Evolutionary conservation across 2,329 filamentous ascomycete species (phyloP), one percentile per base, ranked within the genome.

Genomic region (Pseudomassariella vexata): DNA sequence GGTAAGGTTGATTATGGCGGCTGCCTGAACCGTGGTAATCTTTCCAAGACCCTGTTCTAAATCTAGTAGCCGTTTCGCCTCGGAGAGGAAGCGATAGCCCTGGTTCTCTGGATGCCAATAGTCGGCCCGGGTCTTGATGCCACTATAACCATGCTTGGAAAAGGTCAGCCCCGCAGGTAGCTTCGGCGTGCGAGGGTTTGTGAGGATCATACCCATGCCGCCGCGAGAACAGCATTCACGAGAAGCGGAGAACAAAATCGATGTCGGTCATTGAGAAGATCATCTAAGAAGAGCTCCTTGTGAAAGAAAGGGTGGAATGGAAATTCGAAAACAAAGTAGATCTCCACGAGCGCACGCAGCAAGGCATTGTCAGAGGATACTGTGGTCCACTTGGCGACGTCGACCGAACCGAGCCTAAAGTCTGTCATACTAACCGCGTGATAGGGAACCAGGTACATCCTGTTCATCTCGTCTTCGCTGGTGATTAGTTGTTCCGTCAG

Each of bases 31-130:
- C 1, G 56, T 62, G 0, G 59, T 59, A 6, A 55, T 38, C 10
- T 37, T 38, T n/a, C 42, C 38, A 2, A 23, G 32, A 5, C 27
- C 28, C 19, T 47, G 37, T 28, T 62, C 54, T 0, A 60, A 32
- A 12, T 64, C 57, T 55, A 60, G 60, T 3, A 64, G 36, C 3
- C 59, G 51, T 19, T 53, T 57, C 0, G 59, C 58, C 40, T 65
- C 61, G 0, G 57, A 54, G 4, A 57, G 34, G 14, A 65, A 64
- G 3, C 50, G 48, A 18, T 62, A 63, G 0, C 37, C 26, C 1
- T 61, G 40, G 2, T 44, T 61, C 1, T 47, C 19, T 1, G 58
- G 56, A 11, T 54, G 55, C 59, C 59, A 63, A 28, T 55, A 58
- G 24, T 60, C 46, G 3, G 49, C 47, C 0, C 60, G 56, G 2